Conservation (phyloP, 495 filamentous ascomycete species). For the Tuber umbilicatum region DNA sequence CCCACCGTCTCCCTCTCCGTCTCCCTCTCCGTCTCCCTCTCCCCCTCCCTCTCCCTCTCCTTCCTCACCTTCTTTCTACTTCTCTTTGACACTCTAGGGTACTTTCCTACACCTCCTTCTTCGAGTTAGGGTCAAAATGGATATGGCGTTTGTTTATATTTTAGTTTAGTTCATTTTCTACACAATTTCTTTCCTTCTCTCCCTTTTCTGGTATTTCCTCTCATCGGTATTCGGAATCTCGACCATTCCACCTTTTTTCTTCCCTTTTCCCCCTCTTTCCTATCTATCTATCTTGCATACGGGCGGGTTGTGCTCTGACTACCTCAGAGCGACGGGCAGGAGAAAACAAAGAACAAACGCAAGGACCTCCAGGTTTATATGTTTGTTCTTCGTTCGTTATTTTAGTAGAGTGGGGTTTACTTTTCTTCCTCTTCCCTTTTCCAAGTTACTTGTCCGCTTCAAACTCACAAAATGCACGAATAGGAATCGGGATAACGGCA, state of each 20-base stretch:
- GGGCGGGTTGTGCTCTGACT: not conserved
- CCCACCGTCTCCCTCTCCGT: slow-evolving; percentile 2
- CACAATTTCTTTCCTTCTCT: not conserved
- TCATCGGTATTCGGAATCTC: not conserved
- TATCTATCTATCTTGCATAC: not conserved
- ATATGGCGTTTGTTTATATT: not conserved
- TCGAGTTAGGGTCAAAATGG: slow-evolving; percentile 1
- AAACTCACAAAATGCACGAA: not conserved
- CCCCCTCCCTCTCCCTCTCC: not conserved
- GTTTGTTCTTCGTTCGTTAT: not conserved
- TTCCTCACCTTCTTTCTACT: not conserved
- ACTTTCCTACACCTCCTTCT: not conserved
- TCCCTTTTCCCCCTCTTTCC: not conserved
- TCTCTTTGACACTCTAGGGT: not conserved
- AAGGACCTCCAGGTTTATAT: not conserved
- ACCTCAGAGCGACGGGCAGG: not conserved
- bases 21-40: not conserved
- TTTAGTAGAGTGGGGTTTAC: not conserved
- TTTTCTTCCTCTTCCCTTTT: not conserved
- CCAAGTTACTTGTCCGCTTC: not conserved
- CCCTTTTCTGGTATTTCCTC: not conserved
- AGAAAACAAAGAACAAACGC: not conserved
- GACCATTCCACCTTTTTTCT: not conserved
- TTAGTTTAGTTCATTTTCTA: not conserved
- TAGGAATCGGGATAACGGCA: not conserved